phyloP scores from a whole-genome alignment of 2,329 filamentous ascomycete species.

The Talaromyces pinophilus region DNA sequence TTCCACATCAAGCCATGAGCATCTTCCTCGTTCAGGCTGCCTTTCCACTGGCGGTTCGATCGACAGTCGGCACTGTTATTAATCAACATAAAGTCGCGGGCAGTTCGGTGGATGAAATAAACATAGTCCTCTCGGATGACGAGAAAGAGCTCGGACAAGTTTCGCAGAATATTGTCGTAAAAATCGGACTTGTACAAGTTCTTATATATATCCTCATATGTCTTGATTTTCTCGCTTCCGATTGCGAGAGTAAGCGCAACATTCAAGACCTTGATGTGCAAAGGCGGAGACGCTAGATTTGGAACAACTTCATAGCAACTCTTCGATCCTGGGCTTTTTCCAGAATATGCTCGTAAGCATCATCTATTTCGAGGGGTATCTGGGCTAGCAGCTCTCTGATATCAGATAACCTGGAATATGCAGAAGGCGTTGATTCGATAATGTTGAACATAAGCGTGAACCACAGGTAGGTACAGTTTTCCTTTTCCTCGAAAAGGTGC shows the following conservation, averaged over 20 bases:
- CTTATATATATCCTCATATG: background rate
- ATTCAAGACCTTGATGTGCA: background rate
- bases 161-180: background rate
- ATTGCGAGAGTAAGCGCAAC: background rate
- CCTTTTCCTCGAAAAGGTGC: conserved; percentile 29
- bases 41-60: too few relatives aligned
- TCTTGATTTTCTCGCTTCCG: background rate
- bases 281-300: background rate
- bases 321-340: background rate
- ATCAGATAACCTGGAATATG: background rate
- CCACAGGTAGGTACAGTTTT: conserved; percentile 43
- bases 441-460: conserved; percentile 35
- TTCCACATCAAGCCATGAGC: too few relatives aligned
- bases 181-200: background rate
- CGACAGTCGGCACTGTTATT: too few relatives aligned
- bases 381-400: background rate
- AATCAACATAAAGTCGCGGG: too few relatives aligned
- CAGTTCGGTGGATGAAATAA: too few relatives aligned
- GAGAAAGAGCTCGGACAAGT: background rate
- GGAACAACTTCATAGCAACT: background rate
- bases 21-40: too few relatives aligned
- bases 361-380: background rate
- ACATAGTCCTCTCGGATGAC: background rate
- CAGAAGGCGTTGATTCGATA: background rate
- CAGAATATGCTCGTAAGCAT: conserved; percentile 2